phyloP scores from a whole-genome alignment of 2,329 filamentous ascomycete genomes.

The Macrophomina pseudophaseolina region DNA sequence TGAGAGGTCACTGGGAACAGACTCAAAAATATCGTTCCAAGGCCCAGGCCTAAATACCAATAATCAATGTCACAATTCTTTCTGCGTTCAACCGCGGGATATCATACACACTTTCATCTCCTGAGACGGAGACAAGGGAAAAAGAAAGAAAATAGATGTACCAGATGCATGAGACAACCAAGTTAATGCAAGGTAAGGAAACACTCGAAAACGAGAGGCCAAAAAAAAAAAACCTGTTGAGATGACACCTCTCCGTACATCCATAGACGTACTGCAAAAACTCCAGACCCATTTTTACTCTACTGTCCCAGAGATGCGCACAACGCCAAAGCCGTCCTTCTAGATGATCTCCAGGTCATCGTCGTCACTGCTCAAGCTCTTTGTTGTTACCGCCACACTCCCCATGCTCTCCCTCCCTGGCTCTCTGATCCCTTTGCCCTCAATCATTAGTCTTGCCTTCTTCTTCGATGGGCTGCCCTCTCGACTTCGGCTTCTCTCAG shows the following conservation, averaged over 20 bases:
- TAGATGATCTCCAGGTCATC: constrained; percentile 57
- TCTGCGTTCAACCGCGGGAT: constrained; percentile 19
- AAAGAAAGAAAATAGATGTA: background rate
- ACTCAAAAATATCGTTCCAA: too few species aligned
- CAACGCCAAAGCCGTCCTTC: background rate
- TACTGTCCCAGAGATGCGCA: background rate
- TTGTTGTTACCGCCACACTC: constrained; percentile 34
- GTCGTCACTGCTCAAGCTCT: constrained; percentile 42
- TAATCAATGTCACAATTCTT: background rate
- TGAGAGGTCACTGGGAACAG: too few species aligned
- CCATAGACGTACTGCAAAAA: background rate
- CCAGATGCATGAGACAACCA: background rate
- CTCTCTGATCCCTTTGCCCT: constrained; percentile 55
- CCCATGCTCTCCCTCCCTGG: constrained; percentile 54
- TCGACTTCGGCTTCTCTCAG: constrained; percentile 30
- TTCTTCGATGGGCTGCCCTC: constrained; percentile 52
- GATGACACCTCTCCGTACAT: background rate
- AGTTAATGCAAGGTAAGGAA: background rate
- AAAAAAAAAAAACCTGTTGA: background rate
- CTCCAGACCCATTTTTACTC: background rate
- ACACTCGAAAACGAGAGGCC: background rate
- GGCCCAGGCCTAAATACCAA: background rate
- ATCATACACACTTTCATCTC: constrained; percentile 7
- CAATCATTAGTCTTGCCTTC: constrained; percentile 54
- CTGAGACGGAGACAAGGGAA: background rate